phyloP scores from a whole-genome alignment of 2,329 filamentous ascomycete genomes.

The Tolypocladium sp. region DNA sequence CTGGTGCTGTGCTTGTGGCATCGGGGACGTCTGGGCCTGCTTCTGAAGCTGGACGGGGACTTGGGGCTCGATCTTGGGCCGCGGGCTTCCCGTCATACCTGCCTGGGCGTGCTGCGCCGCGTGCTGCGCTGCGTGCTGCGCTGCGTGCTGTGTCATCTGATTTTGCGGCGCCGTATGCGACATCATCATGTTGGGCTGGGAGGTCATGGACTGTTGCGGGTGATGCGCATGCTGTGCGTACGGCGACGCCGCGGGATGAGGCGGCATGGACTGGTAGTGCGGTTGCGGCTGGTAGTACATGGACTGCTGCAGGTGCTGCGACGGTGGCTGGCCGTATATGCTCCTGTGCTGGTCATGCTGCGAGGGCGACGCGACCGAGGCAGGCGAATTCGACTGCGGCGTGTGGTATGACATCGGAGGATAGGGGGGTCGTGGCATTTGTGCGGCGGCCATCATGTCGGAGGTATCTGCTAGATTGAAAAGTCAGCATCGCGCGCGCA shows the following conservation, averaged over 20 bases:
- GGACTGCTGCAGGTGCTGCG: conserved; percentile 68
- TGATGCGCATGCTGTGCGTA: conserved; percentile 50
- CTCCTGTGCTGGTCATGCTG: conserved; percentile 82
- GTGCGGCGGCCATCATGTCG: conserved; percentile 58
- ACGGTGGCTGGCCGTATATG: conserved; percentile 72
- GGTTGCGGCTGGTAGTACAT: conserved; percentile 66
- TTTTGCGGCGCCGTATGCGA: conserved; percentile 49
- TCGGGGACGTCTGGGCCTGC: conserved; percentile 31
- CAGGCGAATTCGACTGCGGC: conserved; percentile 88
- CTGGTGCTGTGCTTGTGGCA: conserved; percentile 26
- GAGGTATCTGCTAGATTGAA: conserved; percentile 36
- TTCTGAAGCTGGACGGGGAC: conserved; percentile 54
- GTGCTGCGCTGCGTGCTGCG: conserved; percentile 50
- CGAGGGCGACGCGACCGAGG: conserved; percentile 83
- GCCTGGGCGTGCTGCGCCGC: conserved; percentile 43
- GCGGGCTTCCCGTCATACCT: conserved; percentile 51
- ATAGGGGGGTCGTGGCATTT: conserved; percentile 69
- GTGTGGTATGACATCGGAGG: conserved; percentile 88
- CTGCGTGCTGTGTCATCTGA: conserved; percentile 49
- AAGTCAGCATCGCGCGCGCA: conserved; percentile 9
- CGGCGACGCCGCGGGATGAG: conserved; percentile 50
- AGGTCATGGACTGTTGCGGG: conserved; percentile 48
- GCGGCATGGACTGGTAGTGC: conserved; percentile 57
- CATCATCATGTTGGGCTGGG: conserved; percentile 60
- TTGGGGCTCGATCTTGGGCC: conserved; percentile 55